Conservation (phyloP, 352 stramenopile genomes). For the Phytophthora fragariaefolia region DNA sequence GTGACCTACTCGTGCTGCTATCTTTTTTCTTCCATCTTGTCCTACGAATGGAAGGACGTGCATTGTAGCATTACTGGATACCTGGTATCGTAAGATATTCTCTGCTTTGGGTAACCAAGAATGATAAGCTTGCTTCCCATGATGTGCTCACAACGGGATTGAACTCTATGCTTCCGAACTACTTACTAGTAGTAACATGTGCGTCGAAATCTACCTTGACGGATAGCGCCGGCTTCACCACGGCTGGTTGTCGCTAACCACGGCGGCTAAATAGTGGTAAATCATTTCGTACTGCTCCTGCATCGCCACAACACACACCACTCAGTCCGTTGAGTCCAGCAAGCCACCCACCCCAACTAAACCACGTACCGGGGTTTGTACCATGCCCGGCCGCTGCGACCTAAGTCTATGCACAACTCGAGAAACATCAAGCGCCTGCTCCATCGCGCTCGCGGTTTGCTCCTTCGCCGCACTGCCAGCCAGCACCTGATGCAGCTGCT, state of each 20-base stretch:
- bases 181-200: too few species aligned
- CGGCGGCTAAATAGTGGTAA: conserved; percentile 78
- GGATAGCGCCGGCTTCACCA: conserved; percentile 48
- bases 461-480: conserved; percentile 27
- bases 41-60: too few species aligned
- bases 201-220: not conserved
- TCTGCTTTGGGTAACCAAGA: too few species aligned
- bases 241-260: conserved; percentile 55
- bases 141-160: too few species aligned
- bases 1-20: too few species aligned
- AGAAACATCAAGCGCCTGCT: conserved; percentile 58
- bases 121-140: too few species aligned
- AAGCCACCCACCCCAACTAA: not conserved
- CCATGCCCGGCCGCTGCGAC: conserved; percentile 81
- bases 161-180: too few species aligned
- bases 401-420: conserved; percentile 66
- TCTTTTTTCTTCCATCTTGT: too few species aligned
- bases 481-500: conserved; percentile 49
- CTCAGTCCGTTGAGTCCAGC: not conserved
- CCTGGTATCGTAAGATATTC: too few species aligned
- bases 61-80: too few species aligned
- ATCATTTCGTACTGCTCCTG: conserved; percentile 90
- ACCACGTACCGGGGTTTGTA: conserved; percentile 77
- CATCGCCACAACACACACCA: conserved; percentile 6
- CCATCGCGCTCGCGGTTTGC: conserved; percentile 26